These are phyloP conservation scores for Cryptosporidium felis DNA, from an alignment of 169 alveolate species.

Conservation along the genomic window DNA sequence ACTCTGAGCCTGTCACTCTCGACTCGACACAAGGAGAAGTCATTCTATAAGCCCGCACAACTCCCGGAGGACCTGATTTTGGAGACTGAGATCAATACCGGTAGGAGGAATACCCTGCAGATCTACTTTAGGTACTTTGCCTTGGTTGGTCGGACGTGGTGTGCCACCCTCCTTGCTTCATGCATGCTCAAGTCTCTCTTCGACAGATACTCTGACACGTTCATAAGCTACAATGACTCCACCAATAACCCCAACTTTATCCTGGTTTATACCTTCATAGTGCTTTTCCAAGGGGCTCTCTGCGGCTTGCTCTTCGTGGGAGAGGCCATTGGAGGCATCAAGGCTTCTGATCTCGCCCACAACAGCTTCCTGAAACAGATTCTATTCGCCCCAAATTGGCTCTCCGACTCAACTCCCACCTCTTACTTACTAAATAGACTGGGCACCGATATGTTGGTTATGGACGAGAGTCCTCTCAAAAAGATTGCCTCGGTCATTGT, in stretches of 20 bases:
- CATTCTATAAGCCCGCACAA: slow-evolving; percentile 3
- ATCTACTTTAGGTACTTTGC: slow-evolving; percentile 36
- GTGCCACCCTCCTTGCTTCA: slow-evolving; percentile 8
- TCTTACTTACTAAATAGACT: slow-evolving; percentile 42
- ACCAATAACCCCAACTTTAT: slow-evolving; percentile 30
- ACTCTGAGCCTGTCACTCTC: background rate
- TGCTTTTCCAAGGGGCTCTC: slow-evolving; percentile 23
- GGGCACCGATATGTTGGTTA: slow-evolving; percentile 47
- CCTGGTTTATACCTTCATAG: slow-evolving; percentile 8
- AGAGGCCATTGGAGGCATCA: slow-evolving; percentile 55
- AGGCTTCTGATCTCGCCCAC: slow-evolving; percentile 52
- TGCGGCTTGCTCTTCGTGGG: slow-evolving; percentile 46
- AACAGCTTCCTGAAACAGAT: background rate
- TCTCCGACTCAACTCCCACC: slow-evolving; percentile 48
- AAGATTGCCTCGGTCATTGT: slow-evolving; percentile 63
- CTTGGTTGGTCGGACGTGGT: slow-evolving; percentile 31
- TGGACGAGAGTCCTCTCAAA: slow-evolving; percentile 60
- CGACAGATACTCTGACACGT: slow-evolving; percentile 51
- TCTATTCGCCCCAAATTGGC: slow-evolving; percentile 51
- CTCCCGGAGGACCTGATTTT: slow-evolving; percentile 1
- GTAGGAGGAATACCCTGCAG: background rate
- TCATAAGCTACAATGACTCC: slow-evolving; percentile 6
- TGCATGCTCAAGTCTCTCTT: slow-evolving; percentile 32
- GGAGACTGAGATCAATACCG: slow-evolving; percentile 13
- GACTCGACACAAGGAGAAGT: background rate